These are phyloP conservation scores for Xylaria curta DNA, from an alignment of 495 filamentous ascomycete genomes.

Conservation along the genomic window DNA sequence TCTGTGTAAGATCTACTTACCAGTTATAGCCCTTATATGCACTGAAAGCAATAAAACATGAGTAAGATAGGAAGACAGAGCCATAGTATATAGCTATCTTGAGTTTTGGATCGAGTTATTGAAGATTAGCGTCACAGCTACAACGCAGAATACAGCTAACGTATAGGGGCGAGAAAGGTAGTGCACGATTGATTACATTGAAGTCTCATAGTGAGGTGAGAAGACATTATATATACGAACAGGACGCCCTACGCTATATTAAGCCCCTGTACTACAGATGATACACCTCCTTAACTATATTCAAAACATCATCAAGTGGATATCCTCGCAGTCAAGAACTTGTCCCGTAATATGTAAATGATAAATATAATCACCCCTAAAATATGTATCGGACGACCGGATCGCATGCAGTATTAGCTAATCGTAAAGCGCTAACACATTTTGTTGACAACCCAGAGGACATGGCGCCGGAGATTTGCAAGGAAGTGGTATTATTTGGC, in stretches of 20 bases:
- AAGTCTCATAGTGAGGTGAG: not conserved
- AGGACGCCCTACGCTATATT: not conserved
- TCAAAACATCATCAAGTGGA: not conserved
- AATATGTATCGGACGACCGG: not conserved
- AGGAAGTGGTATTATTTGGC: not conserved
- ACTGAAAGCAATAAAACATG: not conserved
- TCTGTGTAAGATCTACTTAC: not conserved
- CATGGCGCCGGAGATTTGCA: not conserved
- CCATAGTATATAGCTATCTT: not conserved
- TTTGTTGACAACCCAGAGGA: not conserved
- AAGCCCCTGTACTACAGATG: not conserved
- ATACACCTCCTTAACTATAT: not conserved
- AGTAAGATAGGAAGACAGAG: not conserved
- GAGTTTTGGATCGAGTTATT: not conserved
- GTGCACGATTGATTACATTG: not conserved
- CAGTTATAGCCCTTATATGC: not conserved
- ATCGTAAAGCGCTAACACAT: not conserved
- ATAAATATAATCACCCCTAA: not conserved
- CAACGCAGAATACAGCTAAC: not conserved
- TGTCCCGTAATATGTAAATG: not conserved
- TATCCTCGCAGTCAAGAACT: not conserved
- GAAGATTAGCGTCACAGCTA: not conserved
- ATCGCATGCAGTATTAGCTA: not conserved
- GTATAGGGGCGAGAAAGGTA: not conserved
- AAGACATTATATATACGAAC: slow-evolving; percentile 1